Conservation (phyloP, 768 basidiomycete species). For the Strobilomyces dryophilus region DNA sequence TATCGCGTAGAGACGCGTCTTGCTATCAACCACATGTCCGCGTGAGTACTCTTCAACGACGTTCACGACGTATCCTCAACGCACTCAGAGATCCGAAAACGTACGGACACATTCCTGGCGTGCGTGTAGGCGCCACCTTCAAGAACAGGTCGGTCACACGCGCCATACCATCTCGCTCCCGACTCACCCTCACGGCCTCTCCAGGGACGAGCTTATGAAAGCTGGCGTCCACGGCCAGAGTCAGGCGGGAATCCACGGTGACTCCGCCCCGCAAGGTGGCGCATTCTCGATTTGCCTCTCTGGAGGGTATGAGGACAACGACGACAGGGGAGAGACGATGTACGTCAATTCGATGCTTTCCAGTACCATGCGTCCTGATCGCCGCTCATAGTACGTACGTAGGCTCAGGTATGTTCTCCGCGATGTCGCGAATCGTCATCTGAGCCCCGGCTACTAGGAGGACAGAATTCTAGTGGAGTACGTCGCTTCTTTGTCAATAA, state of each 20-base stretch:
- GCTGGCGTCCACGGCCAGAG: constrained; percentile 33
- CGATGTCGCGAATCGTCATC: neutral
- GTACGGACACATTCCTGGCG: constrained; percentile 30
- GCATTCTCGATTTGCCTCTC: constrained; percentile 42
- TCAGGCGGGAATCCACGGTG: constrained; percentile 40
- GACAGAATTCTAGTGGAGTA: constrained; percentile 19
- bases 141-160: constrained; percentile 8
- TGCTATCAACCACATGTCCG: constrained; percentile 10
- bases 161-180: neutral
- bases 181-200: neutral
- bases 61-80: neutral
- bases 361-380: neutral
- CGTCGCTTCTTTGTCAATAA: neutral
- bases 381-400: constrained; percentile 28
- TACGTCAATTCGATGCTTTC: constrained; percentile 16
- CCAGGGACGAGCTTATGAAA: constrained; percentile 19
- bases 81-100: constrained; percentile 7
- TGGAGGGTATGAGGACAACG: constrained; percentile 40
- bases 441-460: constrained; percentile 11
- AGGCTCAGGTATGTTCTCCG: constrained; percentile 25
- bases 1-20: constrained; percentile 5
- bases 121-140: constrained; percentile 23
- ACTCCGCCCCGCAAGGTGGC: constrained; percentile 19
- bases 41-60: constrained; percentile 5
- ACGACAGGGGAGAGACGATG: constrained; percentile 36